phyloP scores from a whole-genome alignment of 1,139 yeast species.

The Kodamaea sp. region DNA sequence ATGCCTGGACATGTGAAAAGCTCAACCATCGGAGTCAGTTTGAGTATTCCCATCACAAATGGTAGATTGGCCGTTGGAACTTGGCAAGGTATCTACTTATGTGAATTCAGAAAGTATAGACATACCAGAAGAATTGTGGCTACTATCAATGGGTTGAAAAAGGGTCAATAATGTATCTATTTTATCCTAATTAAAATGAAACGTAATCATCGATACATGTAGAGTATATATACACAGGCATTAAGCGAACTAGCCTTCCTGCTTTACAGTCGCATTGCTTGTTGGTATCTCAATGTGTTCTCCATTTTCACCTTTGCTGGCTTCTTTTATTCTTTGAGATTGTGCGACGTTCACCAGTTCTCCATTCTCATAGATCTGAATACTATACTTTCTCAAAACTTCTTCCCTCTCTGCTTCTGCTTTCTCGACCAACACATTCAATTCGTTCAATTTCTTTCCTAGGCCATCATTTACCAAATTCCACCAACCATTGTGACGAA shows the following conservation, averaged over 20 bases:
- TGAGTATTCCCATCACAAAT: slow-evolving; percentile 66
- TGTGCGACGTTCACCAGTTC: too few relatives aligned
- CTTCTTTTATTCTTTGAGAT: too few relatives aligned
- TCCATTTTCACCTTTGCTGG: neutral
- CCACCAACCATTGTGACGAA: slow-evolving; percentile 69
- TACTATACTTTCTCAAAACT: slow-evolving; percentile 36
- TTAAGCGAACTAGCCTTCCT: too few relatives aligned
- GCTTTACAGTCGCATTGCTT: too few relatives aligned
- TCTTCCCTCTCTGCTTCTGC: slow-evolving; percentile 25
- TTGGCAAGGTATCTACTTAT: slow-evolving; percentile 81
- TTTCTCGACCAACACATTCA: slow-evolving; percentile 21
- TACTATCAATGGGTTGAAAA: slow-evolving; percentile 65
- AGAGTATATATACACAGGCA: too few relatives aligned
- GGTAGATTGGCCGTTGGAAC: slow-evolving; percentile 74
- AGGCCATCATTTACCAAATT: slow-evolving; percentile 28
- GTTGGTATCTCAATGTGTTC: neutral
- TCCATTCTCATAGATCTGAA: slow-evolving; percentile 31
- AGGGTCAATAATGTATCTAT: slow-evolving; percentile 1
- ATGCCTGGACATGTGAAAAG: slow-evolving; percentile 82
- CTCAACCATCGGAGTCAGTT: slow-evolving; percentile 62
- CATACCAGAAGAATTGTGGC: slow-evolving; percentile 71
- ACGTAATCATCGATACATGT: too few relatives aligned
- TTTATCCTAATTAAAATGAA: too few relatives aligned
- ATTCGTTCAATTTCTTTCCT: slow-evolving; percentile 18
- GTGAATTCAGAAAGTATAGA: slow-evolving; percentile 67